Conservation (phyloP, 2,329 filamentous ascomycete species). For the Coniochaeta sp. region DNA sequence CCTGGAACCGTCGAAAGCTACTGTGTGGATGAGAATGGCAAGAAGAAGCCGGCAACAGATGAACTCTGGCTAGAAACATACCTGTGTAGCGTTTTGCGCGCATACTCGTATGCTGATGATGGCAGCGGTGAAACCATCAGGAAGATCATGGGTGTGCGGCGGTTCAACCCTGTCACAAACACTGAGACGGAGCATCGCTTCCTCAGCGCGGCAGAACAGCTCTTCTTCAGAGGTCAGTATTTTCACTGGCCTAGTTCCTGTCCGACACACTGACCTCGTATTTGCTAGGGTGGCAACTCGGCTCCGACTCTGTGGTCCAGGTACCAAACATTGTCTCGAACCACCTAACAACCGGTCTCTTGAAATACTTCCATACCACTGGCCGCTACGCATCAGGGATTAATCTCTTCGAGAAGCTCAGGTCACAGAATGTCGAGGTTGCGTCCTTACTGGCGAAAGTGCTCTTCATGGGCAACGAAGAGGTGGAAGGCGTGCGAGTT, state of each 20-base stretch:
- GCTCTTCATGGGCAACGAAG: conserved; percentile 89
- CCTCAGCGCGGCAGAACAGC: conserved; percentile 82
- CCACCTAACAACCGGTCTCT: conserved; percentile 84
- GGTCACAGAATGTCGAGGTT: conserved; percentile 84
- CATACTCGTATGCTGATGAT: conserved; percentile 95
- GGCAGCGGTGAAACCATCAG: conserved; percentile 90
- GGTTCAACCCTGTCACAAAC: conserved; percentile 96
- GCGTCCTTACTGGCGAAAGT: conserved; percentile 88
- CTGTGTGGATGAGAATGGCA: conserved; percentile 92
- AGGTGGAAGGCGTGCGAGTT: conserved; percentile 87
- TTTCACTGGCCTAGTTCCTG: background rate
- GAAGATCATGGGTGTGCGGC: conserved; percentile 92
- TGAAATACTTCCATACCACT: conserved; percentile 93
- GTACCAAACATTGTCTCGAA: conserved; percentile 96
- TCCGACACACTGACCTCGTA: conserved; percentile 36
- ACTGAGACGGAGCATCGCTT: conserved; percentile 98
- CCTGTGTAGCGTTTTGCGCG: conserved; percentile 85
- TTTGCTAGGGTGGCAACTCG: conserved; percentile 85
- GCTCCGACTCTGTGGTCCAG: conserved; percentile 94
- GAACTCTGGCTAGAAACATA: conserved; percentile 97
- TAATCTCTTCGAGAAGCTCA: conserved; percentile 94
- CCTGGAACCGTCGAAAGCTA: conserved; percentile 95
- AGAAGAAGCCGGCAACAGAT: conserved; percentile 88
- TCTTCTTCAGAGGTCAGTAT: conserved; percentile 78
- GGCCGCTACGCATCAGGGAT: conserved; percentile 92